Base-by-base conservation (phyloP, 2,329 filamentous ascomycete species). In the Plectosphaerella cucumerina region DNA sequence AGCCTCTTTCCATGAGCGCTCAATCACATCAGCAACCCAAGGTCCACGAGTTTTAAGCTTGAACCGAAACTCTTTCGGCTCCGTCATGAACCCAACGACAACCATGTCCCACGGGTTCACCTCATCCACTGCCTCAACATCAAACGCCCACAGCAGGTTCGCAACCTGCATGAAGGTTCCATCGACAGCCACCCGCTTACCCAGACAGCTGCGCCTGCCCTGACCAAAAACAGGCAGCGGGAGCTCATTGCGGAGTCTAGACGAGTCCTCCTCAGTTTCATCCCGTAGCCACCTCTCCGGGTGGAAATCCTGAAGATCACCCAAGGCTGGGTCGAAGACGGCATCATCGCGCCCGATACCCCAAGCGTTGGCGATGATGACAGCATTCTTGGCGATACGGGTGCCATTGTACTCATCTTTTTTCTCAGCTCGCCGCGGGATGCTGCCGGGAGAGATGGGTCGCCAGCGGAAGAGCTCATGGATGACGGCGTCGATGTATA, bases 111-210 rank as follows among this genome's bases (percentile, higher is more conserved):
- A 52, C 5, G 54, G 55, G 3, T 52, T 35, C 26, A 61, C 58
- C 42, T 62, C 53, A 15, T 65, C 55, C 14, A 60, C 61, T 3
- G 62, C 55, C 50, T 62, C 59, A 15, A 72, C 59, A 6, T 73
- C 62, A 55, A 80, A 80, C 0, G 72, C 75, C 80, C 78, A 82
- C 0, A 84, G 58, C 22, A 77, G 45, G 17, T 70, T 65, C 1
- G 74, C 65, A 26, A 75, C 62, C 21, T 59, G 59, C 5, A 74
- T 60, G 51, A 70, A 75, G 5, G 79, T 60, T 14, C 67, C 70
- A 20, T 75, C 71, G 35, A 77, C 71, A 1, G 76, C 75, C 15
- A 82, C 69, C 53, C 77, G 70, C 11, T 74, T 71, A 0, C 66
- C 66, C 3, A 63, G 66, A 21, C 69, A 73, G 1, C 74, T 64